Conservation (phyloP, 1,139 yeast species). For the Zygosaccharomyces pseudobailii region DNA sequence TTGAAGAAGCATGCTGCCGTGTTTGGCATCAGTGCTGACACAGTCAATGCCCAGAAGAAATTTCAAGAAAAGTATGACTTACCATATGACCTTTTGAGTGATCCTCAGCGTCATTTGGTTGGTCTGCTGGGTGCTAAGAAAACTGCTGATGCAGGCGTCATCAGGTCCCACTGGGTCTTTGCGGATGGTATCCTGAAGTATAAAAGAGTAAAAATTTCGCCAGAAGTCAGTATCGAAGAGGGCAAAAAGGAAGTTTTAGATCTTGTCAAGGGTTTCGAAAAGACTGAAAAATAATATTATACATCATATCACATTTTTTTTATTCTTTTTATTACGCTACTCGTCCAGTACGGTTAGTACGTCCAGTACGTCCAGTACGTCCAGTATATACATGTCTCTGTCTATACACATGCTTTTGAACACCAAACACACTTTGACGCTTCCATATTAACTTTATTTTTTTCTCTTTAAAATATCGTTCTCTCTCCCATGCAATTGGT, state of each 20-base stretch:
- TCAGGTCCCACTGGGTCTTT: conserved; percentile 88
- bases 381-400: conserved; percentile 1
- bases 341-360: background rate
- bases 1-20: conserved; percentile 52
- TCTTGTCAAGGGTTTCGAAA: conserved; percentile 17
- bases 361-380: too few species aligned
- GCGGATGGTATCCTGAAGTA: conserved; percentile 66
- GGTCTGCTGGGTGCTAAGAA: conserved; percentile 79
- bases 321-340: background rate
- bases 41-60: conserved; percentile 66
- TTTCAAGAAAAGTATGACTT: conserved; percentile 70
- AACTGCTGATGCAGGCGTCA: conserved; percentile 53
- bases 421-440: background rate
- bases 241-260: conserved; percentile 52
- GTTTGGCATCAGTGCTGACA: conserved; percentile 70
- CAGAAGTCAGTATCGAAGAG: conserved; percentile 65
- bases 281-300: background rate
- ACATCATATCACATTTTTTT: background rate
- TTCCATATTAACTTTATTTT: background rate
- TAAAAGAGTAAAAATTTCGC: conserved; percentile 66
- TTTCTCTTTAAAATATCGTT: background rate
- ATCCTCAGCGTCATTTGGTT: conserved; percentile 66
- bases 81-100: conserved; percentile 71
- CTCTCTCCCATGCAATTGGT: background rate
- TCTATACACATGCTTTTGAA: background rate